Base-by-base conservation (phyloP, 1,139 yeast species). In the Yamadazyma triangularis region DNA sequence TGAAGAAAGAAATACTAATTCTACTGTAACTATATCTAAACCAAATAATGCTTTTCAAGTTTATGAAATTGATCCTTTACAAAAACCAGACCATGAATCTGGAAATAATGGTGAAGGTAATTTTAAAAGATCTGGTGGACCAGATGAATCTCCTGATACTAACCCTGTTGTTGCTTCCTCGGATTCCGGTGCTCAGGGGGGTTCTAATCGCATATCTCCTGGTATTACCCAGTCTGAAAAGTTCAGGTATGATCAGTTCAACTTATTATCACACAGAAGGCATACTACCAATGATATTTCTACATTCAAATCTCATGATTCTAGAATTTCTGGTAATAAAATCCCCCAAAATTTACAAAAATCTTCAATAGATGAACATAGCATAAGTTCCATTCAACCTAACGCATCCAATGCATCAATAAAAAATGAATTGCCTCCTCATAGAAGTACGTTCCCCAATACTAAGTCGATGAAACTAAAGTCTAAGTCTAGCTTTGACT, bases 281-380 rank as follows among this genome's bases (percentile, higher is more conserved):
- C 47, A 43, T 27, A 43, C 47, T 16, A 41, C 46, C 24, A 39
- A 42, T 26, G 47, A 43, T 29, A 13, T 42, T n/a, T 29, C 31
- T 27, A 31, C 25, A 13, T 42, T 35, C 30, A 40, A 26, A 28
- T 18, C 20, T 18, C 6, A 7, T 7, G 20, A 9, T 18, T 18
- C 20, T 7, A 18, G 20, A 18, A n/a, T n/a, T n/a, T n/a, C n/a
- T n/a, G n/a, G n/a, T n/a, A n/a, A n/a, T n/a, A n/a, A n/a, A n/a
- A n/a, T n/a, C n/a, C n/a, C n/a, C n/a, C n/a, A n/a, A n/a, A n/a
- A n/a, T n/a, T 25, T 39, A 8, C 29, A 32, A 8, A 33, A 35
- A 22, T 20, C 27, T 23, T 24, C 31, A 8, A 23, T 15, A 25
- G 40, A 32, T 23, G 13, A 13, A 7, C 20, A 19, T 18, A 28